Conservation (phyloP, 2,329 filamentous ascomycete species). For the Fusarium begoniae region DNA sequence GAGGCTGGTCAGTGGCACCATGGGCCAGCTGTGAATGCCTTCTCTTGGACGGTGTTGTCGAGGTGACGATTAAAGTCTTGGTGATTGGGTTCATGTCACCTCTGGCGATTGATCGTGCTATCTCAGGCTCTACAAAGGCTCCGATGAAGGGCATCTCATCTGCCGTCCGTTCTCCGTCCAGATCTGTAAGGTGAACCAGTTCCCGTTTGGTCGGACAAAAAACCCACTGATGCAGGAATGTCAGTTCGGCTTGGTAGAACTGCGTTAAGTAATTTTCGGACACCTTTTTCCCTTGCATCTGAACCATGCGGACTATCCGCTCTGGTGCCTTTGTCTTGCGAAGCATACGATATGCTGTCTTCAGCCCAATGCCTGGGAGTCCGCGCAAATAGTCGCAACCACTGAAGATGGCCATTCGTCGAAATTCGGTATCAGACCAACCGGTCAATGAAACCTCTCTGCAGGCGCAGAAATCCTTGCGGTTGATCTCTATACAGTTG, state of each 20-base stretch:
- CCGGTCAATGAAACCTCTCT: conserved; percentile 88
- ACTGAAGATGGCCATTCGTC: conserved; percentile 94
- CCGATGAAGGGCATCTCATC: conserved; percentile 86
- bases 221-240: conserved; percentile 93
- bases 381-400: conserved; percentile 95
- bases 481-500: conserved; percentile 90
- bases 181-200: conserved; percentile 79
- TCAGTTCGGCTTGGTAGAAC: conserved; percentile 88
- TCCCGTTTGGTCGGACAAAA: conserved; percentile 79
- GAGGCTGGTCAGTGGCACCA: conserved; percentile 37
- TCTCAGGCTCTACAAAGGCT: conserved; percentile 70
- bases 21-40: conserved; percentile 51
- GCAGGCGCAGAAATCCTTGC: conserved; percentile 87
- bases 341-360: conserved; percentile 91
- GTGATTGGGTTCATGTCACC: conserved; percentile 92
- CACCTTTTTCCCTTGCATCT: conserved; percentile 89
- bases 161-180: conserved; percentile 69
- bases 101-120: conserved; percentile 77
- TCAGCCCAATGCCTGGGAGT: conserved; percentile 86
- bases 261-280: conserved; percentile 82
- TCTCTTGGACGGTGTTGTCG: conserved; percentile 54
- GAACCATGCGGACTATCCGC: conserved; percentile 80
- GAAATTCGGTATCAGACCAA: conserved; percentile 91
- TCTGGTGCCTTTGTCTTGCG: conserved; percentile 91
- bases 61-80: conserved; percentile 69